Evolutionary conservation across 225 moss, liverwort and hornwort species (phyloP).

Genomic region (Antitrichia curtipendula): DNA sequence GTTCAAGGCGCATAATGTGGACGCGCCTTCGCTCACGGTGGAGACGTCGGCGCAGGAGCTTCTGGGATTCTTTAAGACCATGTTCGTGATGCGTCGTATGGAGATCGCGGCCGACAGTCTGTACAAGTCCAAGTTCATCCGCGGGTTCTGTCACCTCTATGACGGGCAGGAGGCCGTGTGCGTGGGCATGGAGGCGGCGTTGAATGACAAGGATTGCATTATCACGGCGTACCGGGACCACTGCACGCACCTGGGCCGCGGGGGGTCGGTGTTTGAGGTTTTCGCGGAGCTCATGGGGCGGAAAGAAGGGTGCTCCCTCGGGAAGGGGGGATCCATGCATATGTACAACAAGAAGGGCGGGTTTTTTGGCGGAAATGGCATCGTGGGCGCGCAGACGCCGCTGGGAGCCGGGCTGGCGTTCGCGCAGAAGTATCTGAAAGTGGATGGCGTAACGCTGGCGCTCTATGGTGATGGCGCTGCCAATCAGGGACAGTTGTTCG

Average conservation of each 20-base stretch:
- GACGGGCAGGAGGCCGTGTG: conserved; percentile 98
- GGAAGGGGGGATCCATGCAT: conserved; percentile 81
- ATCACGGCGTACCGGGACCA: conserved; percentile 95
- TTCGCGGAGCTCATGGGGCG: conserved; percentile 96
- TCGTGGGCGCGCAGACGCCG: conserved; percentile 95
- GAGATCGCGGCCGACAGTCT: conserved; percentile 90
- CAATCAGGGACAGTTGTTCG: conserved; percentile 96
- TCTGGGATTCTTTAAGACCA: conserved; percentile 60
- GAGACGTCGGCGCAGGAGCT: conserved; percentile 84
- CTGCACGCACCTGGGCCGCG: conserved; percentile 72
- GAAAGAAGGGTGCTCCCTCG: conserved; percentile 69
- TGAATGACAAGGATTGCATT: conserved; percentile 77
- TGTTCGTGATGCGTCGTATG: conserved; percentile 90
- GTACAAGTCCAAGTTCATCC: conserved; percentile 89
- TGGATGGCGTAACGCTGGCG: conserved; percentile 82
- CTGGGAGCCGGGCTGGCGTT: conserved; percentile 90
- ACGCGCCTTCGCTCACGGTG: conserved; percentile 54
- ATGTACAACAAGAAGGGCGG: conserved; percentile 91
- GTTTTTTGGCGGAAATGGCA: conserved; percentile 87
- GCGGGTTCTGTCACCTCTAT: conserved; percentile 88
- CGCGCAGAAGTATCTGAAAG: conserved; percentile 89
- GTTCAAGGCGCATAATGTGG: conserved; percentile 70
- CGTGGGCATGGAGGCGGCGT: conserved; percentile 91
- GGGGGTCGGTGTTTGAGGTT: conserved; percentile 70
- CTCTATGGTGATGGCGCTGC: conserved; percentile 96